These are phyloP conservation scores for Colletotrichum sp. DNA, from an alignment of 2,329 filamentous ascomycete species.

Conservation along the genomic window DNA sequence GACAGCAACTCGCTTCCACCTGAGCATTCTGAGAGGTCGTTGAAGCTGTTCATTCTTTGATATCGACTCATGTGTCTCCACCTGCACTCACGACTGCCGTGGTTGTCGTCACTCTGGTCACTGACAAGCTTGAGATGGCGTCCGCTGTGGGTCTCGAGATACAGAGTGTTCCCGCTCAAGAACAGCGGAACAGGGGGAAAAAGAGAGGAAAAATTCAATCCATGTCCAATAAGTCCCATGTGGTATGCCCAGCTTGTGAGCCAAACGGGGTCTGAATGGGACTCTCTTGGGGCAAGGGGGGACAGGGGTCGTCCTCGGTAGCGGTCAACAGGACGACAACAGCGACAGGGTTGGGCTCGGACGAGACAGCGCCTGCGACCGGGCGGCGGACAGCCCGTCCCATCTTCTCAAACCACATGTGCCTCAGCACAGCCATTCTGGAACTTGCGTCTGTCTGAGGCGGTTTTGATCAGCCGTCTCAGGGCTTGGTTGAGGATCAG, in stretches of 20 bases:
- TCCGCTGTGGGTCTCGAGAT: background rate
- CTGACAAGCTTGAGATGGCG: background rate
- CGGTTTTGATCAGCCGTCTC: constrained; percentile 28
- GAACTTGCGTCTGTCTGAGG: constrained; percentile 20
- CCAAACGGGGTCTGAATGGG: background rate
- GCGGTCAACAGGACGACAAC: background rate
- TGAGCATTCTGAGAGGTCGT: background rate
- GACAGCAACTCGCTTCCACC: background rate
- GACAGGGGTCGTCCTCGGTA: background rate
- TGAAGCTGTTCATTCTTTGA: background rate
- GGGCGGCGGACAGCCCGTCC: constrained; percentile 10
- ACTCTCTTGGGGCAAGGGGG: background rate
- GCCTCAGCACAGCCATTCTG: constrained; percentile 30
- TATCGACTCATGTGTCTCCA: background rate
- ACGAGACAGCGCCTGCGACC: constrained; percentile 15
- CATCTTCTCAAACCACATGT: constrained; percentile 31
- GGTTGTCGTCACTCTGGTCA: background rate
- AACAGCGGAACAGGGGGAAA: background rate
- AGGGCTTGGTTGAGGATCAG: constrained; percentile 20
- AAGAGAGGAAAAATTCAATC: background rate
- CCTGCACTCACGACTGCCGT: background rate
- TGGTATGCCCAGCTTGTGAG: background rate
- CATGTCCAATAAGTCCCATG: constrained; percentile 5
- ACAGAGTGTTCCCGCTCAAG: background rate
- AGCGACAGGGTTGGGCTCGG: background rate